Conservation (phyloP, 805 yeast genomes). For the Groenewaldozyma salmanticensis region DNA sequence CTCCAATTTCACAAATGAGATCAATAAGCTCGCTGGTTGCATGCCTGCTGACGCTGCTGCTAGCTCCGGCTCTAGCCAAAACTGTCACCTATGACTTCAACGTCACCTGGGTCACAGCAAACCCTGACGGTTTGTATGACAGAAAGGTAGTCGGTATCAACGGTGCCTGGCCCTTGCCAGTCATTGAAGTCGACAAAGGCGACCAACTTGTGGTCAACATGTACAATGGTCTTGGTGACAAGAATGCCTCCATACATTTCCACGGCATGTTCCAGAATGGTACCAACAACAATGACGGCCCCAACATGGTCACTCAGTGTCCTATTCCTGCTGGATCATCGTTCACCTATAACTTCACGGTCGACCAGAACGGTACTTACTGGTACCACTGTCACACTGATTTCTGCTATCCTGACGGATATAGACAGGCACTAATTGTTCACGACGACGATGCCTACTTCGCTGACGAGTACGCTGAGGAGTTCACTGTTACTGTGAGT, state of each 20-base stretch:
- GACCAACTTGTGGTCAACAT: conserved; percentile 67
- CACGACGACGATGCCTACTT: conserved; percentile 59
- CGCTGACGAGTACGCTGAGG: conserved; percentile 63
- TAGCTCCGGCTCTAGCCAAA: conserved; percentile 19
- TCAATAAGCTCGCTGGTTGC: not conserved
- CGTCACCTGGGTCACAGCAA: conserved; percentile 31
- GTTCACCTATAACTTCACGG: conserved; percentile 67
- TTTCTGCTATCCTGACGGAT: conserved; percentile 90
- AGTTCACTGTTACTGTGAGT: conserved; percentile 52
- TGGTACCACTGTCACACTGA: conserved; percentile 96
- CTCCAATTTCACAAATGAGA: not conserved
- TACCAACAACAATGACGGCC: conserved; percentile 80
- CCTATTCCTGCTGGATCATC: conserved; percentile 76
- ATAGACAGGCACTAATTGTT: conserved; percentile 50
- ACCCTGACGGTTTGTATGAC: conserved; percentile 47
- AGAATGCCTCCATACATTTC: conserved; percentile 77
- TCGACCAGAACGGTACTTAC: conserved; percentile 79
- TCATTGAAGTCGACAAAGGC: conserved; percentile 62
- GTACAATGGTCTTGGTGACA: conserved; percentile 61
- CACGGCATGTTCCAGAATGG: conserved; percentile 87
- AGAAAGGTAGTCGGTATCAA: conserved; percentile 53
- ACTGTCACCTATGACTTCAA: conserved; percentile 30
- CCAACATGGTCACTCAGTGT: conserved; percentile 80
- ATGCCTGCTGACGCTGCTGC: conserved; percentile 7
- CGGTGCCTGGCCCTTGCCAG: conserved; percentile 83